Percentiles rank a stretch among this genome's conserved stretches.
phyloP scores from a whole-genome alignment of 75 land plant species.

The Cupressus sempervirens region DNA sequence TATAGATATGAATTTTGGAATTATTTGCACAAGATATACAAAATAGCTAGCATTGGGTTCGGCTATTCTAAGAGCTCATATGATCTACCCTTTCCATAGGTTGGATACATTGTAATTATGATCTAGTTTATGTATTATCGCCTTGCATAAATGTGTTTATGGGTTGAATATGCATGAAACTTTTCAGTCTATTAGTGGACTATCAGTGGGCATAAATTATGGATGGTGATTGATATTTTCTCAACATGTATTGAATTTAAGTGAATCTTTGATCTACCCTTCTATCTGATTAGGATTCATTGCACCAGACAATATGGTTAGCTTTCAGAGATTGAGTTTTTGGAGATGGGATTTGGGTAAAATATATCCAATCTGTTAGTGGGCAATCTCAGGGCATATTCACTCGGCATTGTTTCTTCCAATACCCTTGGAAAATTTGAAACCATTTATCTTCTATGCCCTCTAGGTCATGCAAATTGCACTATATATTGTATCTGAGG shows the following conservation, averaged over 20 bases:
- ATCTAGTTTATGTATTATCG: background rate
- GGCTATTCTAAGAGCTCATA: background rate
- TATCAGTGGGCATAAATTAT: background rate
- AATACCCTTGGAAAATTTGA: background rate
- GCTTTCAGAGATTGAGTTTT: background rate
- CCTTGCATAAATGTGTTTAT: background rate
- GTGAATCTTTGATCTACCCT: background rate
- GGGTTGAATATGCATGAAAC: background rate
- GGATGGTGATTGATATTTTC: background rate
- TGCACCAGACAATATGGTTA: background rate
- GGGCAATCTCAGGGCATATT: background rate
- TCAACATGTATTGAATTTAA: background rate
- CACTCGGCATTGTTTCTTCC: background rate
- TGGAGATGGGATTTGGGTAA: background rate
- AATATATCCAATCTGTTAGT: background rate
- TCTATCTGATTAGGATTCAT: background rate
- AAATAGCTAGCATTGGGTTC: background rate
- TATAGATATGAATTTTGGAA: too few species aligned
- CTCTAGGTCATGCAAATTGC: background rate
- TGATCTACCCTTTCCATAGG: background rate
- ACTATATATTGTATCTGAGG: background rate
- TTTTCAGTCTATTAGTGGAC: background rate
- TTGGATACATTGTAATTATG: background rate
- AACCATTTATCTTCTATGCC: background rate
- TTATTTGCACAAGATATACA: too few species aligned